Conservation (phyloP, 2,329 filamentous ascomycete species). For the Epichloe amarillans region DNA sequence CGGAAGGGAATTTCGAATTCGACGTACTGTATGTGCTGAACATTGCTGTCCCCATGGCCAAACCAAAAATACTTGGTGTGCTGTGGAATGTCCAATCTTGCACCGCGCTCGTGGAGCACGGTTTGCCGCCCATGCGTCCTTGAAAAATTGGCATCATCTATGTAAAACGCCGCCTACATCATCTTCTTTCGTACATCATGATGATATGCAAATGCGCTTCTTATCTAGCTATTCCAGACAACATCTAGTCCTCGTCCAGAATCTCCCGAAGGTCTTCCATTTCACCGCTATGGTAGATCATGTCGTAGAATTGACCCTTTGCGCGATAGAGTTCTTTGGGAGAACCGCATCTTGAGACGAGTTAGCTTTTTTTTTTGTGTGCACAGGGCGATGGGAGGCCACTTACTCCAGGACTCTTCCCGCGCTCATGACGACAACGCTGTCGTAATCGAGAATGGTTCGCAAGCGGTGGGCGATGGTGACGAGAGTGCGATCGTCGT, state of each 20-base stretch:
- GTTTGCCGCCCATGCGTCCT: no score
- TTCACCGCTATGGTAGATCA: slow-evolving; percentile 42
- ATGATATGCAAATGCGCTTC: background rate
- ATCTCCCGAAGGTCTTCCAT: slow-evolving; percentile 30
- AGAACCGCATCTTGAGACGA: slow-evolving; percentile 25
- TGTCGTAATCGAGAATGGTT: slow-evolving; percentile 48
- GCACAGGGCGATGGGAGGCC: background rate
- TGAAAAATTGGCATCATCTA: background rate
- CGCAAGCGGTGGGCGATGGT: slow-evolving; percentile 44
- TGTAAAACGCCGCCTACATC: background rate
- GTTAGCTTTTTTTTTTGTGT: background rate
- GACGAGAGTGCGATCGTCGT: slow-evolving; percentile 36
- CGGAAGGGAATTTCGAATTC: no score
- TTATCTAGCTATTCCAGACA: background rate
- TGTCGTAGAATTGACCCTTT: slow-evolving; percentile 36
- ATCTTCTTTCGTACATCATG: background rate
- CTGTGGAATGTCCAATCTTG: no score
- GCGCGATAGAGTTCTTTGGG: slow-evolving; percentile 32
- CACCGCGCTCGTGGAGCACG: no score
- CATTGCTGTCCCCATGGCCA: no score
- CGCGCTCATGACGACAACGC: slow-evolving; percentile 41
- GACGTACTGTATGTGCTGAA: no score
- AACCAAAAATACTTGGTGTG: no score
- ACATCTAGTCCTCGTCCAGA: slow-evolving; percentile 11
- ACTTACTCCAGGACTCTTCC: slow-evolving; percentile 37